phyloP scores from a whole-genome alignment of 1,284 basidiomycete species.

The Mycena sp. region DNA sequence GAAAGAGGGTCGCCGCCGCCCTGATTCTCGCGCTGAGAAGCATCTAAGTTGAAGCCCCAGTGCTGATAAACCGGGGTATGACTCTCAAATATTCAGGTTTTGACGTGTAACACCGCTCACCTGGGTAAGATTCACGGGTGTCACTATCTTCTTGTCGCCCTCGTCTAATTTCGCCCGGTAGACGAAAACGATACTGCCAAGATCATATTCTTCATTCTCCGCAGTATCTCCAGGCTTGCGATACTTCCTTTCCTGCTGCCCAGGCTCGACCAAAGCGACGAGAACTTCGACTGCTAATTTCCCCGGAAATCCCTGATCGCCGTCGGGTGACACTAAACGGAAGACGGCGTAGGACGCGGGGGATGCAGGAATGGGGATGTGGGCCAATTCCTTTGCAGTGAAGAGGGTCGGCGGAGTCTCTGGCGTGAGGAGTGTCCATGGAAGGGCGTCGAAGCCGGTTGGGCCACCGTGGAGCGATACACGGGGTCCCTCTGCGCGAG shows the following conservation, averaged over 20 bases:
- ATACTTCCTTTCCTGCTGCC: constrained; percentile 43
- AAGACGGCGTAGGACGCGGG: constrained; percentile 60
- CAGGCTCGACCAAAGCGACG: constrained; percentile 62
- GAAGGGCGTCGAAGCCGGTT: constrained; percentile 65
- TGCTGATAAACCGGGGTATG: constrained; percentile 54
- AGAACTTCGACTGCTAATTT: constrained; percentile 67
- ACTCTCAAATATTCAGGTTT: no score
- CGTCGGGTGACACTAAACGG: constrained; percentile 65
- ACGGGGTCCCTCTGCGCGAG: constrained; percentile 56
- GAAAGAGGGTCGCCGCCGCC: constrained; percentile 49
- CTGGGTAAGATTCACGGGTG: constrained; percentile 79
- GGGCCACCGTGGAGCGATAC: constrained; percentile 80
- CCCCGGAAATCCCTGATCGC: constrained; percentile 76
- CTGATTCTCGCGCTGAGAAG: constrained; percentile 56
- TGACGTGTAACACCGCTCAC: constrained; percentile 44
- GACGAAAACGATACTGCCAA: constrained; percentile 71
- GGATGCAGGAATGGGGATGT: constrained; percentile 48
- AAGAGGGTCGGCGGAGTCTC: constrained; percentile 62
- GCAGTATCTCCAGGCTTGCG: constrained; percentile 37
- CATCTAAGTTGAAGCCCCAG: constrained; percentile 84
- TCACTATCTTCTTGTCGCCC: constrained; percentile 54
- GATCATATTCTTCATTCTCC: constrained; percentile 51
- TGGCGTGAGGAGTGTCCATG: constrained; percentile 58
- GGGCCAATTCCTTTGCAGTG: constrained; percentile 58
- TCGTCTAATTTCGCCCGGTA: constrained; percentile 72